Conservation (phyloP, 441 rosid genomes). For the Viola pubescens region DNA sequence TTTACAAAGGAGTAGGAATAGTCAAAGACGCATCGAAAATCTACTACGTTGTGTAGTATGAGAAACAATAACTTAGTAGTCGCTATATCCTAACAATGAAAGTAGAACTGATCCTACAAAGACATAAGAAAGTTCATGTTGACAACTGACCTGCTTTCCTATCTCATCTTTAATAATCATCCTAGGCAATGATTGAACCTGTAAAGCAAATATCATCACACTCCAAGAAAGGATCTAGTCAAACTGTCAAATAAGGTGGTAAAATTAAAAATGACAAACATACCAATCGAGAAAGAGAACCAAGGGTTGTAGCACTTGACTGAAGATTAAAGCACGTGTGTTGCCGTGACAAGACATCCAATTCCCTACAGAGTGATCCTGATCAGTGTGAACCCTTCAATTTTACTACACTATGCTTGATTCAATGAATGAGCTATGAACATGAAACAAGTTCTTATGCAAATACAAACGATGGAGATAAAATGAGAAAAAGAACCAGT, state of each 20-base stretch:
- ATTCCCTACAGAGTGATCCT: constrained; percentile 54
- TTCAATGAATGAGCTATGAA: too few species aligned
- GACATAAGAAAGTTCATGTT: constrained; percentile 1
- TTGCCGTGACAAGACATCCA: constrained; percentile 78
- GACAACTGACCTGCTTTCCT: constrained; percentile 75
- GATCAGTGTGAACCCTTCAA: neutral
- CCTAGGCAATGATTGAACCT: constrained; percentile 96
- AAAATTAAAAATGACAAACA: constrained; percentile 12
- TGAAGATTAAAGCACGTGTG: constrained; percentile 79
- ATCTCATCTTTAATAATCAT: constrained; percentile 96
- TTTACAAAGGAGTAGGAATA: too few species aligned
- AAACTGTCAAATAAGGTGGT: constrained; percentile 3
- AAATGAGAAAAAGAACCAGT: neutral
- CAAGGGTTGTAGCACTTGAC: constrained; percentile 81
- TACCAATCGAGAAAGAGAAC: constrained; percentile 92
- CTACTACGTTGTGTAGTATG: too few species aligned
- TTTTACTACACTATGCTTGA: neutral
- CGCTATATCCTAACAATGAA: too few species aligned
- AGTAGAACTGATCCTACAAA: neutral
- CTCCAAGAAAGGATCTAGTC: constrained; percentile 6
- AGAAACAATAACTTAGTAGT: too few species aligned
- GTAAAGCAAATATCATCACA: constrained; percentile 24
- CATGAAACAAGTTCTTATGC: too few species aligned
- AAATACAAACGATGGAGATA: neutral
- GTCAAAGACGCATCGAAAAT: too few species aligned